Evolutionary conservation across 768 basidiomycete genomes (phyloP).

Genomic region (Sarcomyxa edulis): DNA sequence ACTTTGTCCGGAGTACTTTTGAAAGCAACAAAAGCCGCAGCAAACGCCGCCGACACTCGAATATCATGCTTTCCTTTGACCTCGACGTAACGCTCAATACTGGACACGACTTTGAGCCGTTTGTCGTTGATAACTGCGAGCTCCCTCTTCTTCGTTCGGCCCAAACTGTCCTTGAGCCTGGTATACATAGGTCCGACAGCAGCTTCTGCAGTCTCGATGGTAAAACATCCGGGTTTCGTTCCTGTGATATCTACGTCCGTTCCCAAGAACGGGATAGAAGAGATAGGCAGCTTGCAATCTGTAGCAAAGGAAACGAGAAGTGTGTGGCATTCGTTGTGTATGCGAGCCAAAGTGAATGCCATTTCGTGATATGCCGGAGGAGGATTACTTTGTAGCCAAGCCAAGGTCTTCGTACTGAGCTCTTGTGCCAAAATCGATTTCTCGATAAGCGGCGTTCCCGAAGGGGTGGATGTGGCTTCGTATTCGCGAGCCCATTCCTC

Average conservation of each 20-base stretch:
- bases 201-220: conserved; percentile 69
- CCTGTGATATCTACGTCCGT: conserved; percentile 73
- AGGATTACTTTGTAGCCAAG: conserved; percentile 68
- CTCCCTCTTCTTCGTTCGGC: conserved; percentile 75
- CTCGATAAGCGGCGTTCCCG: conserved; percentile 42
- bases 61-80: conserved; percentile 83
- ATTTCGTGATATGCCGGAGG: conserved; percentile 90
- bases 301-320: conserved; percentile 77
- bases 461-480: conserved; percentile 22
- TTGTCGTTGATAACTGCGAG: conserved; percentile 72
- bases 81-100: conserved; percentile 75
- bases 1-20: conserved; percentile 86
- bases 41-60: conserved; percentile 85
- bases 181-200: conserved; percentile 69
- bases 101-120: conserved; percentile 57
- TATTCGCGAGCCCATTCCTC: conserved; percentile 86
- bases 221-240: conserved; percentile 61
- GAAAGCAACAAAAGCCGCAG: conserved; percentile 87
- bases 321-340: conserved; percentile 72
- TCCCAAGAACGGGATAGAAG: conserved; percentile 75
- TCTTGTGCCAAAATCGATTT: conserved; percentile 56
- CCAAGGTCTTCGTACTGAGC: conserved; percentile 62
- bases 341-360: conserved; percentile 72
- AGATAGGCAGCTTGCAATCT: conserved; percentile 84
- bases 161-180: conserved; percentile 68